These are phyloP conservation scores for Saccharum spontaneum DNA, from an alignment of 176 grass and related monocot genomes.

Conservation along the genomic window DNA sequence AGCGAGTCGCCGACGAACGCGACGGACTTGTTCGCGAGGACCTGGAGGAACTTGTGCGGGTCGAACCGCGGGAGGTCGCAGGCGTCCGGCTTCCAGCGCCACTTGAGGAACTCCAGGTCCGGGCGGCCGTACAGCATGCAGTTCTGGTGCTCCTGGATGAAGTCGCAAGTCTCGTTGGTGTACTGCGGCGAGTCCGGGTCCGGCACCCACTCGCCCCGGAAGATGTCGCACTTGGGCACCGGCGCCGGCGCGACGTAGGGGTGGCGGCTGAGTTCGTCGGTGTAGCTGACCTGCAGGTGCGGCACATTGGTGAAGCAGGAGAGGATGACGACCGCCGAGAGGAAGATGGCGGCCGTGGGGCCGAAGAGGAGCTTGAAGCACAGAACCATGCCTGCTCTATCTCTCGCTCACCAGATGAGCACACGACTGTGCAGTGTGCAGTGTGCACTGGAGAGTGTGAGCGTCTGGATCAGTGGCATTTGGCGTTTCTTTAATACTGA, in stretches of 20 bases:
- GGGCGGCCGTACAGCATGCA: slow-evolving; percentile 54
- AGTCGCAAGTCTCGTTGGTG: slow-evolving; percentile 50
- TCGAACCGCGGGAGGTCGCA: slow-evolving; percentile 58
- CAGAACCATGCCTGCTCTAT: slow-evolving; percentile 28
- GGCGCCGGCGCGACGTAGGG: not conserved
- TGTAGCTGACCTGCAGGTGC: slow-evolving; percentile 22
- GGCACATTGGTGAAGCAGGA: slow-evolving; percentile 47
- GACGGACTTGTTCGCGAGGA: slow-evolving; percentile 48
- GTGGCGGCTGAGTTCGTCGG: not conserved
- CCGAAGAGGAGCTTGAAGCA: slow-evolving; percentile 34
- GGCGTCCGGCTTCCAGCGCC: slow-evolving; percentile 49
- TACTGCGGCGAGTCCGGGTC: slow-evolving; percentile 49
- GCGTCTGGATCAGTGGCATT: not conserved
- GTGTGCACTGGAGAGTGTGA: not conserved
- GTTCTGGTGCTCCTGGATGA: slow-evolving; percentile 55
- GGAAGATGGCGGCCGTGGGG: slow-evolving; percentile 40
- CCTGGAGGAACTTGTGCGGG: slow-evolving; percentile 39
- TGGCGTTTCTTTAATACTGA: slow-evolving; percentile 17
- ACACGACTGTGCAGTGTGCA: not conserved
- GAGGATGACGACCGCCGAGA: slow-evolving; percentile 44
- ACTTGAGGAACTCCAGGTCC: slow-evolving; percentile 47
- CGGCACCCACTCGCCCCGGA: slow-evolving; percentile 52
- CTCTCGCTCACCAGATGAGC: not conserved
- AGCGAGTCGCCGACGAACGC: slow-evolving; percentile 56
- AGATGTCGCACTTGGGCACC: slow-evolving; percentile 50